phyloP scores from a whole-genome alignment of 306 rosid genomes.

The Begonia masoniana region DNA sequence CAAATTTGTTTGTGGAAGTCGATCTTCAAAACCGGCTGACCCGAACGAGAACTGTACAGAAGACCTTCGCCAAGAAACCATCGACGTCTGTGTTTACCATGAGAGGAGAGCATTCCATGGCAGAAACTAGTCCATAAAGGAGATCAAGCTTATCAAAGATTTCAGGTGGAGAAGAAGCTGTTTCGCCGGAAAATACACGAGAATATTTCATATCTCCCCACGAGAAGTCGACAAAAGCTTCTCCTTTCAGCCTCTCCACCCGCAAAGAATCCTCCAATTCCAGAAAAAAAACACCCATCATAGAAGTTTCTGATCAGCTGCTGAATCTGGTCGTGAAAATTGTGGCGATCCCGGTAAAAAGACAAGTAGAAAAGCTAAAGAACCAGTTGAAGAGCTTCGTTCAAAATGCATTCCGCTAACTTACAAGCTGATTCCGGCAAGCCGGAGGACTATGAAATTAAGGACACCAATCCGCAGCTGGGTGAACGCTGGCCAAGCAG shows the following conservation, averaged over 20 bases:
- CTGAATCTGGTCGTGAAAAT: background rate
- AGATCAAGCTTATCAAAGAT: conserved; percentile 43
- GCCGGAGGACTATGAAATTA: conserved; percentile 41
- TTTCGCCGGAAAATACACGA: conserved; percentile 12
- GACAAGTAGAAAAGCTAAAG: conserved; percentile 16
- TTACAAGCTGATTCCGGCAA: conserved; percentile 21
- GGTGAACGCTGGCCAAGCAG: conserved; percentile 71
- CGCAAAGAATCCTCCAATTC: conserved; percentile 10
- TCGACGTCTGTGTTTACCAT: conserved; percentile 36
- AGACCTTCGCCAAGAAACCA: conserved; percentile 30
- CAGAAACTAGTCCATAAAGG: conserved; percentile 41
- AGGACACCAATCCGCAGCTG: conserved; percentile 71
- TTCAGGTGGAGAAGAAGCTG: conserved; percentile 40
- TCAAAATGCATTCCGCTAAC: conserved; percentile 23
- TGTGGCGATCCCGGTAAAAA: conserved; percentile 10
- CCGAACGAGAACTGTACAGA: conserved; percentile 41
- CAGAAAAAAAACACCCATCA: conserved; percentile 11
- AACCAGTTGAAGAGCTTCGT: conserved; percentile 19
- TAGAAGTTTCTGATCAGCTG: background rate
- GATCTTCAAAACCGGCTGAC: conserved; percentile 46
- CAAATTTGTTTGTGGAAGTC: conserved; percentile 48
- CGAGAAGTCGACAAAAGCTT: conserved; percentile 16
- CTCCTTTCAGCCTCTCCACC: conserved; percentile 14
- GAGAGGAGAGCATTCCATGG: conserved; percentile 28
- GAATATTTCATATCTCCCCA: conserved; percentile 5